Percentiles rank a stretch among this genome's conserved stretches.
Conservation (phyloP, 2,329 filamentous ascomycete species). For the Penicillium sp. region DNA sequence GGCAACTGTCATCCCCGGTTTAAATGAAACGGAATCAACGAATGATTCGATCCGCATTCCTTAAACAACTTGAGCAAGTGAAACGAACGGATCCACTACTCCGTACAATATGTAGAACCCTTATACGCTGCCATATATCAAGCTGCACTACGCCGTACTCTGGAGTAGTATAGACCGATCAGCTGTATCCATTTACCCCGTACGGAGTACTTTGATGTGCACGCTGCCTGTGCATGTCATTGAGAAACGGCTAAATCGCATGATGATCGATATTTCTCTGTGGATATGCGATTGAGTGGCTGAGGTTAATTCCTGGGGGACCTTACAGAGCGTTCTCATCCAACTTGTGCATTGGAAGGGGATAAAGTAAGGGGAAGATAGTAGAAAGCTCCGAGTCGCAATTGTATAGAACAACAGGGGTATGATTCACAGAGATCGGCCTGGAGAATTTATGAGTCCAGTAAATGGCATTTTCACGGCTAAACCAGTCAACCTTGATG, state of each 20-base stretch:
- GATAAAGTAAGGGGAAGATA: conserved; percentile 19
- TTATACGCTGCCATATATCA: not conserved
- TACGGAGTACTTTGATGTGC: not conserved
- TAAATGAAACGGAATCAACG: not conserved
- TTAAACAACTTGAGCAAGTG: not conserved
- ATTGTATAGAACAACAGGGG: not conserved
- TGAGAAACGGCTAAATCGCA: conserved; percentile 23
- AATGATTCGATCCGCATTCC: conserved; percentile 5
- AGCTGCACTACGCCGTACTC: not conserved
- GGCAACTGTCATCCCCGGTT: conserved; percentile 7
- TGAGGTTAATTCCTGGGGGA: conserved; percentile 13
- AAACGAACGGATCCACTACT: not conserved
- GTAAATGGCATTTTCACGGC: not conserved
- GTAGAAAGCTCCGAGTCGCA: conserved; percentile 15
- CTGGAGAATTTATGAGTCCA: not conserved
- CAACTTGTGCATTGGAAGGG: conserved; percentile 7
- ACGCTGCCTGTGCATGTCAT: conserved; percentile 6
- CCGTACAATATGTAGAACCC: not conserved
- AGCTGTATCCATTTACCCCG: not conserved
- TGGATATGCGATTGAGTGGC: conserved; percentile 1
- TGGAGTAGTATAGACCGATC: not conserved
- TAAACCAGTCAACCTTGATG: not conserved
- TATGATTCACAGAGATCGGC: not conserved
- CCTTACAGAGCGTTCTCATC: conserved; percentile 13
- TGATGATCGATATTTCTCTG: conserved; percentile 6